Evolutionary conservation across 169 alveolate genomes (phyloP).

Genomic region (Plasmodium coatneyi): DNA sequence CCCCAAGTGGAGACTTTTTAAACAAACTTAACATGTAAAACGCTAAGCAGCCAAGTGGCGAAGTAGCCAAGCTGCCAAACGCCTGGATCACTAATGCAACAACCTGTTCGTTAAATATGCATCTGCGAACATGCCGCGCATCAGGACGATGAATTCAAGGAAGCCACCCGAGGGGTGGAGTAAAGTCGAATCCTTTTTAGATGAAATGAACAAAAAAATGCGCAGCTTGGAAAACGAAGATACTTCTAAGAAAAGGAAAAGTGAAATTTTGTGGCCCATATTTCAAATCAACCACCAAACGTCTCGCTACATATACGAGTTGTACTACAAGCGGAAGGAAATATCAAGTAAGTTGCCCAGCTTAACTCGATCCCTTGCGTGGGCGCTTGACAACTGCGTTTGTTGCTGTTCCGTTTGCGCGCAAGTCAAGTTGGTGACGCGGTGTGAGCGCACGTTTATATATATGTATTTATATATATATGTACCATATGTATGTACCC

Average conservation of each 20-base stretch:
- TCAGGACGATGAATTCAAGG: conserved; percentile 84
- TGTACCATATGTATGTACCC: neutral
- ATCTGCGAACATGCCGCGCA: conserved; percentile 76
- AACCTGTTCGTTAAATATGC: neutral
- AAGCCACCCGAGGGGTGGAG: conserved; percentile 97
- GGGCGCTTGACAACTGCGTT: neutral
- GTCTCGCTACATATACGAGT: conserved; percentile 94
- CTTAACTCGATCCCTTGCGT: neutral
- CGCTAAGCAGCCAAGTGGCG: neutral
- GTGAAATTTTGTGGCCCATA: conserved; percentile 97
- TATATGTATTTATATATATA: too few species aligned
- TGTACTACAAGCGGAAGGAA: conserved; percentile 93
- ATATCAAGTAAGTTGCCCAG: conserved; percentile 89
- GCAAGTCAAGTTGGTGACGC: neutral
- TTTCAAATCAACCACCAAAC: conserved; percentile 96
- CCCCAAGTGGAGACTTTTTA: neutral
- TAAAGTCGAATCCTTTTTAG: conserved; percentile 91
- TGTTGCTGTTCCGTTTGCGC: neutral
- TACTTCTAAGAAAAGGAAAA: conserved; percentile 95
- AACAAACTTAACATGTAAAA: neutral
- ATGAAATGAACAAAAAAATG: conserved; percentile 94
- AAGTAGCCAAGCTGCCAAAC: neutral
- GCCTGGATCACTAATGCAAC: neutral
- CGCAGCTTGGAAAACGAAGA: conserved; percentile 96
- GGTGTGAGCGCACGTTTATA: neutral